Evolutionary conservation across 2,329 filamentous ascomycete genomes (phyloP).

Genomic region (Ceratocystis ficicola): DNA sequence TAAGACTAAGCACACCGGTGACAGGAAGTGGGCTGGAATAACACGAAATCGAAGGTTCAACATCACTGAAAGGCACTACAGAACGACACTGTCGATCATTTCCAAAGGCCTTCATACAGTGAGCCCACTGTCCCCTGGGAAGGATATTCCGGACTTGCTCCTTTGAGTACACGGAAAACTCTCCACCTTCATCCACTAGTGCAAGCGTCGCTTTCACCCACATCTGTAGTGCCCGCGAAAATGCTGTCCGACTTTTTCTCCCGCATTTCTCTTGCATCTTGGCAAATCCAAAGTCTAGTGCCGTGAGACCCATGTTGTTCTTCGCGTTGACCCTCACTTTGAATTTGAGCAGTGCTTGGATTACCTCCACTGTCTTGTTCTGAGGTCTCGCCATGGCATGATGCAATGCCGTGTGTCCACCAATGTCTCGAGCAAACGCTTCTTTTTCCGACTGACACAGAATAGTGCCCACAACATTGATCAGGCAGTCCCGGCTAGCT

Average conservation of each 20-base stretch:
- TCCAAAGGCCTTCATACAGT: background rate
- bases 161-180: constrained; percentile 7
- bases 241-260: background rate
- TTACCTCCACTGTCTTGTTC: background rate
- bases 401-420: constrained; percentile 14
- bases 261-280: background rate
- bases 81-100: too few species aligned
- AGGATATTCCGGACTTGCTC: background rate
- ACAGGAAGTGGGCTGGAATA: too few species aligned
- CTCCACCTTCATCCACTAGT: constrained; percentile 12
- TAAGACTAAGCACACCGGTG: too few species aligned
- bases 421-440: background rate
- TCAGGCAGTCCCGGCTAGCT: background rate
- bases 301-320: constrained; percentile 15
- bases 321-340: background rate
- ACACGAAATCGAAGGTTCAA: too few species aligned
- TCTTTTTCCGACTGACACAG: background rate
- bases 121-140: background rate
- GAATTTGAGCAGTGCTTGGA: constrained; percentile 10
- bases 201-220: constrained; percentile 11
- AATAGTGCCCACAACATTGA: background rate
- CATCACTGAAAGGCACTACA: too few species aligned
- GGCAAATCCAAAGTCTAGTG: constrained; percentile 15
- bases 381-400: constrained; percentile 15
- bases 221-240: background rate